Percentiles rank a stretch among this genome's conserved stretches.
Conservation (phyloP, 768 basidiomycete genomes). For the Ramaria sp. region DNA sequence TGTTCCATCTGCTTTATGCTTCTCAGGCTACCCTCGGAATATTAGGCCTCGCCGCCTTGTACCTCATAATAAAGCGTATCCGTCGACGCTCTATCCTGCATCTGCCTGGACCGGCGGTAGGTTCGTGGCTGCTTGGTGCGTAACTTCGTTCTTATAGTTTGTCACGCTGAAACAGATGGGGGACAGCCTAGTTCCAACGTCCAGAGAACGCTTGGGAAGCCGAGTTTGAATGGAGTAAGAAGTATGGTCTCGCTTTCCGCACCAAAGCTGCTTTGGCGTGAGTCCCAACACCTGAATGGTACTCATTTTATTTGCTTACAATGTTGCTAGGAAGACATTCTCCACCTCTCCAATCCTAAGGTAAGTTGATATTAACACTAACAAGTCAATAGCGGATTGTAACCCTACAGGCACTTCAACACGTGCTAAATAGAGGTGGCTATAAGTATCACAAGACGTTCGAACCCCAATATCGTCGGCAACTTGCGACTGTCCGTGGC, state of each 20-base stretch:
- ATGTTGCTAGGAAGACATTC: constrained; percentile 35
- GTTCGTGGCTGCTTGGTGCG: too few relatives aligned
- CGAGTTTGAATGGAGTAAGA: constrained; percentile 42
- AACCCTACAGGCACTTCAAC: constrained; percentile 14
- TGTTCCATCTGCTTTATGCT: too few relatives aligned
- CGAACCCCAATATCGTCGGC: not conserved
- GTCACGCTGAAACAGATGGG: too few relatives aligned
- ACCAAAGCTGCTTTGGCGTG: constrained; percentile 42
- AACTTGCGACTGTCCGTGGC: constrained; percentile 17
- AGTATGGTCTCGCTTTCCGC: constrained; percentile 41
- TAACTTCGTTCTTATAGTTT: too few relatives aligned
- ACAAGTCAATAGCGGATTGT: not conserved
- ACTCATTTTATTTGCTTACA: not conserved
- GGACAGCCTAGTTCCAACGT: not conserved
- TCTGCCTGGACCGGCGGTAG: too few relatives aligned
- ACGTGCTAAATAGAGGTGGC: constrained; percentile 18
- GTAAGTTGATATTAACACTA: constrained; percentile 10
- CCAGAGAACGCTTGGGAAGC: constrained; percentile 16
- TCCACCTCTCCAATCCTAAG: constrained; percentile 46
- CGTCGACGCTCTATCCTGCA: too few relatives aligned
- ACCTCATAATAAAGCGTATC: too few relatives aligned
- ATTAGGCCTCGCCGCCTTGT: too few relatives aligned
- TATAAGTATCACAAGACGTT: constrained; percentile 18
- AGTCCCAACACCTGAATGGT: constrained; percentile 6
- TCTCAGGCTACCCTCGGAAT: too few relatives aligned